Conservation (phyloP, 208 protist species). For the Trypanosoma mega region DNA sequence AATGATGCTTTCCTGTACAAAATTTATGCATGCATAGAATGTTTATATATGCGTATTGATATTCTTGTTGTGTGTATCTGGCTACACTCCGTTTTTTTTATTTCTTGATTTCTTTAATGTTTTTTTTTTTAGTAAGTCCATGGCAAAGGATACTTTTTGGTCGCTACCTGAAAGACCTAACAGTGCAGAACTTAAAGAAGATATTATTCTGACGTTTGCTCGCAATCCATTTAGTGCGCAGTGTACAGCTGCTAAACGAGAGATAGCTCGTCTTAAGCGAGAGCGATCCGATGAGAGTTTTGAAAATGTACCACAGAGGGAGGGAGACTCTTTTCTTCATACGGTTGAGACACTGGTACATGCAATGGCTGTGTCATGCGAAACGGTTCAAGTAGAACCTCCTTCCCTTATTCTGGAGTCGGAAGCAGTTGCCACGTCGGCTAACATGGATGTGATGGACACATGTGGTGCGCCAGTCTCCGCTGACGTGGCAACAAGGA, state of each 20-base stretch:
- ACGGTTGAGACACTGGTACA: constrained; percentile 20
- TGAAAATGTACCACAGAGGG: not conserved
- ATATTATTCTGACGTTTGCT: constrained; percentile 13
- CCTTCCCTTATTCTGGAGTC: not conserved
- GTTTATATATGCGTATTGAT: no score
- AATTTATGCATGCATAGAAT: no score
- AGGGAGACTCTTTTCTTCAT: not conserved
- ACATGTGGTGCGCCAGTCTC: not conserved
- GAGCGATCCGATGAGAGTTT: not conserved
- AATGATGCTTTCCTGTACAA: no score
- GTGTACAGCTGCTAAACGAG: constrained; percentile 7
- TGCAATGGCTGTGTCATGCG: constrained; percentile 8
- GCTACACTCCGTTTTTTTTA: not conserved
- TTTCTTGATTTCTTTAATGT: no score
- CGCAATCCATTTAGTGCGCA: constrained; percentile 26
- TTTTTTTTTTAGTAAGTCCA: constrained; percentile 3
- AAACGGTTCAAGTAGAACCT: not conserved
- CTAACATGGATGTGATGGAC: not conserved
- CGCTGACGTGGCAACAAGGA: not conserved
- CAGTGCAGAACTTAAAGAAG: constrained; percentile 19
- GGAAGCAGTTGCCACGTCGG: not conserved
- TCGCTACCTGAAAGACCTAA: constrained; percentile 10
- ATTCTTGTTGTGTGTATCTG: constrained; percentile 1
- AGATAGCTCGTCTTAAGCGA: constrained; percentile 4
- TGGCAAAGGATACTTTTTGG: constrained; percentile 21